Percentiles rank a stretch among this genome's conserved stretches.
Evolutionary conservation across 306 rosid species (phyloP).

Genomic region (Castanea crenata): DNA sequence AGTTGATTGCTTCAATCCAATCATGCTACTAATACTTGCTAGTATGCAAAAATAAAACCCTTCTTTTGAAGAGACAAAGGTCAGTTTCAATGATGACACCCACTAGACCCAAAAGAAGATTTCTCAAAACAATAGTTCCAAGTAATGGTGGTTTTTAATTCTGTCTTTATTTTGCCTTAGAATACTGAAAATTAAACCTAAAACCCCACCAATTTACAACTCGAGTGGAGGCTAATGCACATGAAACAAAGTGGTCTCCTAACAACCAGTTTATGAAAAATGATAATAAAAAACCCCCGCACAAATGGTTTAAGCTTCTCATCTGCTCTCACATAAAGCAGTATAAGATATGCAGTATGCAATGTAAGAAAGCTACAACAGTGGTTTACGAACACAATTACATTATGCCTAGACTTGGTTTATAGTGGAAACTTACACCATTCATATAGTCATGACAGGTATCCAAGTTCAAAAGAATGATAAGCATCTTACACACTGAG

Average conservation of each 20-base stretch:
- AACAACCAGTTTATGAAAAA: not conserved
- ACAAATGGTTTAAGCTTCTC: not conserved
- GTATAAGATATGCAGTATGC: not conserved
- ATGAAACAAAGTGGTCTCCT: not conserved
- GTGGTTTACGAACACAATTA: not conserved
- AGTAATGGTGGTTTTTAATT: not conserved
- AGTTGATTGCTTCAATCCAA: constrained; percentile 3
- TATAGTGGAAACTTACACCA: not conserved
- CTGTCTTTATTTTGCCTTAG: not conserved
- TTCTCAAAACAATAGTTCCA: not conserved
- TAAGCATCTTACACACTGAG: constrained; percentile 4
- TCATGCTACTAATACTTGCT: not conserved
- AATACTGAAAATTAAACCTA: not conserved
- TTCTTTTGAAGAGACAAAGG: not conserved
- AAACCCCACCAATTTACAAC: not conserved
- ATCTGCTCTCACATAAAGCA: not conserved
- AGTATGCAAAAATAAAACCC: not conserved
- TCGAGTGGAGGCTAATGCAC: not conserved
- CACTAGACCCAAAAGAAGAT: not conserved
- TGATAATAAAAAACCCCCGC: not conserved
- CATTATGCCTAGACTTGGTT: not conserved
- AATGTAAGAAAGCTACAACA: not conserved
- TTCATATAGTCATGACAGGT: constrained; percentile 14
- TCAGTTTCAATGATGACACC: not conserved
- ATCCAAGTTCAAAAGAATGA: constrained; percentile 14